A percentile compares a stretch with the other conserved stretches of the same genome.
phyloP scores from a whole-genome alignment of 1,284 basidiomycete genomes.

The Puccinia hordei region DNA sequence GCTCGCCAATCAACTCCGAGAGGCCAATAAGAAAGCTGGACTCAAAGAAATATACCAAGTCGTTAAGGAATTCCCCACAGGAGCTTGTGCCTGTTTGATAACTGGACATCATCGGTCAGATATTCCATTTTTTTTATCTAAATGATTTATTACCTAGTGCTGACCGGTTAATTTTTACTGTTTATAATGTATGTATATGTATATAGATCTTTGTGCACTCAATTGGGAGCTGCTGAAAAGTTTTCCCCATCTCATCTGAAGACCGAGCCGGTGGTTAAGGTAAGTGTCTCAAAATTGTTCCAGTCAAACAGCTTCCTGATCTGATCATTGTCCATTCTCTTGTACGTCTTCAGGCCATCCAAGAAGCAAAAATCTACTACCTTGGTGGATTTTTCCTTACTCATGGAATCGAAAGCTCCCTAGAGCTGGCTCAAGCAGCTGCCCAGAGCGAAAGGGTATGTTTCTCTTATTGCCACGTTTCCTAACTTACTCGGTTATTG shows the following conservation, averaged over 20 bases:
- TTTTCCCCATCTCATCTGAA: conserved; percentile 46
- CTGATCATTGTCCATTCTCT: conserved; percentile 80
- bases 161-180: neutral
- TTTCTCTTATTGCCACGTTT: neutral
- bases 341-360: conserved; percentile 77
- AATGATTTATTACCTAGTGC: conserved; percentile 13
- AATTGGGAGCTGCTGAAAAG: conserved; percentile 42
- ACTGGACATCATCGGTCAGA: conserved; percentile 83
- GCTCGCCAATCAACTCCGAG: conserved; percentile 82
- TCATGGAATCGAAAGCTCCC: conserved; percentile 76
- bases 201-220: conserved; percentile 42
- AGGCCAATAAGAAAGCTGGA: conserved; percentile 92
- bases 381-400: conserved; percentile 98
- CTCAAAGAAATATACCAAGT: conserved; percentile 87
- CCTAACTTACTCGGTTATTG: conserved; percentile 30
- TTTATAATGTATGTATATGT: too few relatives aligned
- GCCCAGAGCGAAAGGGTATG: conserved; percentile 73
- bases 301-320: conserved; percentile 73
- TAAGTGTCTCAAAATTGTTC: neutral
- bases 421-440: conserved; percentile 80
- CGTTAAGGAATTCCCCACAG: conserved; percentile 81
- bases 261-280: conserved; percentile 19
- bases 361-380: conserved; percentile 84
- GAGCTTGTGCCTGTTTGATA: conserved; percentile 94
- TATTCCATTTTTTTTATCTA: neutral